Evolutionary conservation across 352 stramenopile genomes (phyloP).

Genomic region (Phytopythium litorale): DNA sequence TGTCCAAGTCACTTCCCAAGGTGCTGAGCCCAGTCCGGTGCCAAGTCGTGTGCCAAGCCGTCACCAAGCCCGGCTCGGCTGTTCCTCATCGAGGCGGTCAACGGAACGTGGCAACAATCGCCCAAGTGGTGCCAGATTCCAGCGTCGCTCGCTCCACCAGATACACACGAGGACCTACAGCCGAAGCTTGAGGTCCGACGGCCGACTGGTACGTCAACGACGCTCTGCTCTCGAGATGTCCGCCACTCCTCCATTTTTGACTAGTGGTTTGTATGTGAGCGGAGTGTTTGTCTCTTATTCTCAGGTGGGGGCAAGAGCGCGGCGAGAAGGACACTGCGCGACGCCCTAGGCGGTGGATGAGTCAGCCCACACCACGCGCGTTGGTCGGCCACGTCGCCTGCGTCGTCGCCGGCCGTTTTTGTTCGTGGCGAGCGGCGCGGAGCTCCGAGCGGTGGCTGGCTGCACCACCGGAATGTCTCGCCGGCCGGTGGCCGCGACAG

Average conservation of each 20-base stretch:
- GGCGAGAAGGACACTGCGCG: not conserved
- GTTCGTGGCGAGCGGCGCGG: not conserved
- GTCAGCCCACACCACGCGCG: not conserved
- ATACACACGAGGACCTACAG: no score
- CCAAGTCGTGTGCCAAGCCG: no score
- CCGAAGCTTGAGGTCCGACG: no score
- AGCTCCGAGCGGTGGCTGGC: not conserved
- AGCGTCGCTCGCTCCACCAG: no score
- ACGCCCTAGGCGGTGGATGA: not conserved
- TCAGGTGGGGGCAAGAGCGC: not conserved
- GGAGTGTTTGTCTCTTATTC: conserved; percentile 2
- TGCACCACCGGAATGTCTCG: conserved; percentile 5
- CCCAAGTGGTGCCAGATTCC: not conserved
- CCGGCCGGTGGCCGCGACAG: not conserved
- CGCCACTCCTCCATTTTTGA: not conserved
- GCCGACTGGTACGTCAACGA: not conserved
- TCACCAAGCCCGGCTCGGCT: not conserved
- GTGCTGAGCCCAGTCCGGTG: not conserved
- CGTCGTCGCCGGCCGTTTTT: conserved; percentile 1
- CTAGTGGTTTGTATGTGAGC: not conserved
- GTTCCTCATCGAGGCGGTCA: not conserved
- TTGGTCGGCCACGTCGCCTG: conserved; percentile 3
- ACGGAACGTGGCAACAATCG: not conserved
- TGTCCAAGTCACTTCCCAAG: not conserved
- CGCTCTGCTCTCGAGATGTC: not conserved